Base-by-base conservation (phyloP, 352 stramenopile genomes). In the Phytopythium ostracodes region DNA sequence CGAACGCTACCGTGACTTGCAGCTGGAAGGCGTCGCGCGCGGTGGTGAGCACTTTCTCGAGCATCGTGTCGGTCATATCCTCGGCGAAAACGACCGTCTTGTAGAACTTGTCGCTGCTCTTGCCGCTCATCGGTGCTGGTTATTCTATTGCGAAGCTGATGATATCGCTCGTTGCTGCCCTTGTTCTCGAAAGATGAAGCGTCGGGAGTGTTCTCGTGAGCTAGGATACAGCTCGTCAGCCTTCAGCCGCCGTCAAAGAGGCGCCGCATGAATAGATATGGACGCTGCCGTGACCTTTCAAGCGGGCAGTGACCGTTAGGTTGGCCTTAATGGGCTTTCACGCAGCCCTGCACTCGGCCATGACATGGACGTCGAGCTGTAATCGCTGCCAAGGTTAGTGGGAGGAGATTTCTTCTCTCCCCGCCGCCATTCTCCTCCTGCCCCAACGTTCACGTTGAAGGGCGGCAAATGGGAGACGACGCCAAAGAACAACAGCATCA, bases 31-130 rank as follows among this genome's bases (percentile, higher is more conserved):
- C 92, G 63, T 98, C 91, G 58, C 90, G 82, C 40, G 88, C 92
- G 1, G 81, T 96, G 40, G 87, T 82, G 54, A 97, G 73, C 31
- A 92, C 91, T 65, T 96, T 93, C 62, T 97, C 87, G 35, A 96
- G 80, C 92, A 97, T 97, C 64, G 92, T 89, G 67, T 98, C 92
- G 24, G 88, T 96, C 92, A 98, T 98, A 70, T 98, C 92, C 68
- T 98, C 92, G 4, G 92, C 92, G 61, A 96, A 98, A 33, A 98
- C 91, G 62, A 97, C 89, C 25, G 81, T 96, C 81, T 96, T 94
- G 75, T 92, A 84, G 73, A 93, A 93, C 71, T 89, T 93, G 68
- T 93, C 84, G 60, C 71, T 85, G 73, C 70, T 87, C 66, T 92
- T 92, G 59, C 79, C 66, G 59, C 67, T 71, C 76, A 85, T 85